Evolutionary conservation across 2,329 filamentous ascomycete genomes (phyloP), one percentile per base, ranked within the genome.

Genomic region (Colletotrichum siamense): DNA sequence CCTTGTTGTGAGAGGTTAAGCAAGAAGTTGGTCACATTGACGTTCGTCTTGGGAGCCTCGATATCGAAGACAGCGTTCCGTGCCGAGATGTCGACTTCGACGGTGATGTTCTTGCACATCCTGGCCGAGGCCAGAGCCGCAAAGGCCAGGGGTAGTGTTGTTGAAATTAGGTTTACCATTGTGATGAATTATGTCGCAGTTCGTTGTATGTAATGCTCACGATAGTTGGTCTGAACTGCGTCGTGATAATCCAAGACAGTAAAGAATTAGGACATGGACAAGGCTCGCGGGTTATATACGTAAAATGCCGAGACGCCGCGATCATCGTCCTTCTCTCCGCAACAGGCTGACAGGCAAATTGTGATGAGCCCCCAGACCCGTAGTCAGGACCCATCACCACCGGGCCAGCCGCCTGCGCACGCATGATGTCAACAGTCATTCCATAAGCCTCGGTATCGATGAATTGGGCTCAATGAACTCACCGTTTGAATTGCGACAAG

Each of bases 1-100:
- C 88, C 88, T 59, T 89, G 87, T 49, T 85, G 84, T 3, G 86
- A 85, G n/a, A 89, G 75, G 71, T 88, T 85, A 70, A 92, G 83
- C 34, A 89, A 82, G 78, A 94, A 91, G 77, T 89, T 87, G 15
- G 90, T 89, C 2, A 89, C 89, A 4, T 93, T 91, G 39, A 92
- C 86, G 79, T 92, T 89, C n/a, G 82, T 87, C 64, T 83, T 81
- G 8, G 90, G 86, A 1, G 87, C 80, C n/a, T 86, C 78, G 15
- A 90, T 73, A 75, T 88, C 83, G 81, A 93, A 93, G 8, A 88
- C 81, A 1, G 83, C 89, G 73, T 92, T 92, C 28, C 89, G 85
- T 1, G 91, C 86, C 3, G 86, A 86, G 65, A 93, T 88, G 5
- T 86, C 83, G 16, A 94, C 86, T 3, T 91, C 89, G 7, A 94